These are phyloP conservation scores for Ceratocystis colombiana DNA, from an alignment of 2,329 filamentous ascomycete species.

Conservation along the genomic window DNA sequence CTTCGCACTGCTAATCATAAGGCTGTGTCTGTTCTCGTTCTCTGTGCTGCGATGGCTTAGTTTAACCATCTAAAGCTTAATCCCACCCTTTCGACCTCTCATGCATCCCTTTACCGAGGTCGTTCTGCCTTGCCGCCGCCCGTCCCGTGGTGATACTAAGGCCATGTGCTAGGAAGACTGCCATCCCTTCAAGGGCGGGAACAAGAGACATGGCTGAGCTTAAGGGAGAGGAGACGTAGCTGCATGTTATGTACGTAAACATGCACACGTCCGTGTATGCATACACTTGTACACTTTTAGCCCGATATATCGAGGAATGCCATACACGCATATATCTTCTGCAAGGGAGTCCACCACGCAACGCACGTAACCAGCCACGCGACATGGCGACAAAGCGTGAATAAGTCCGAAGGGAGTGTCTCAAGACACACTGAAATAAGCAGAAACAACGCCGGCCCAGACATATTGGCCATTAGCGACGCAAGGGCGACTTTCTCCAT, in stretches of 20 bases:
- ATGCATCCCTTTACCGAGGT: constrained; percentile 6
- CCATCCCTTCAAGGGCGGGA: background rate
- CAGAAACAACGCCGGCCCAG: too few species aligned
- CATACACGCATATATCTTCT: background rate
- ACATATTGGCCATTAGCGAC: background rate
- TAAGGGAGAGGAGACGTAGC: background rate
- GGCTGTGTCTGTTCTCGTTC: background rate
- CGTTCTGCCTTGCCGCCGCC: background rate
- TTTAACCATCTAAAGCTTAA: background rate
- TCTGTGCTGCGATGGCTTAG: background rate
- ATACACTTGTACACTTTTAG: background rate
- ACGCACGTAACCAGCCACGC: background rate
- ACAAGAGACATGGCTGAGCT: background rate
- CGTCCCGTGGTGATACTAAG: background rate
- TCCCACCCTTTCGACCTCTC: background rate
- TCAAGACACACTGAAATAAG: background rate
- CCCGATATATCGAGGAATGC: background rate
- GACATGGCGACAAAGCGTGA: constrained; percentile 1
- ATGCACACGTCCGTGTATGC: background rate
- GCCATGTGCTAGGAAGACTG: background rate
- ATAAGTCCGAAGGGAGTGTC: constrained; percentile 7
- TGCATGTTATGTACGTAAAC: background rate
- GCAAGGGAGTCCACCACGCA: background rate
- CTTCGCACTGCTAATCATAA: too few species aligned
- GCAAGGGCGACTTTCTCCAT: background rate